Base-by-base conservation (phyloP, 129 eudicot species). In the Calendula officinalis region DNA sequence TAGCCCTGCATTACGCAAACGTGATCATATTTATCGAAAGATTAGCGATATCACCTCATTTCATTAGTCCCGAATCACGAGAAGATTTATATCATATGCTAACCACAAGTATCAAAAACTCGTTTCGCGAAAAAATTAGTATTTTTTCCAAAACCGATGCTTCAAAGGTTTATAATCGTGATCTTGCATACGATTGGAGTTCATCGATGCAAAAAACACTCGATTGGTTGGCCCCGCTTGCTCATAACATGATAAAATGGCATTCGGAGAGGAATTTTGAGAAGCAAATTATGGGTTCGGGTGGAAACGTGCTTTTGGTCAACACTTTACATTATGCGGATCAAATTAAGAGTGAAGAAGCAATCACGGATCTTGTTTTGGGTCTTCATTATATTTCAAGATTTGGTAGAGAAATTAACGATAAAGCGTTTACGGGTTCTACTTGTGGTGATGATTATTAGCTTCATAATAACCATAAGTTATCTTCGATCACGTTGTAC, bases 221-320 rank as follows among this genome's bases (percentile, higher is more conserved):
- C 56, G 92, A 85, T 7, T 94, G 96, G 99, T 53, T 94, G 76
- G 78, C 91, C 5, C 99, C 95, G 30, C 89, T 94, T 14, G 99
- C 99, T 34, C 99, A 86, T 75, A 81, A 83, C 83, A 94, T 72
- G 85, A 76, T 88, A 27, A 75, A 85, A 47, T 94, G 97, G 97
- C 87, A 88, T 64, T 79, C 88, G 0, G 97, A 86, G 75, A 75
- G 97, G 47, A 94, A 83, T 36, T 85, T 88, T 22, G 92, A 94
- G 76, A 83, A 87, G 68, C 92, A 94, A 57, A 75, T 45, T 8
- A 60, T 80, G 77, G 64, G 64, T 79, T 73, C 56, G 0, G 81
- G 89, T 15, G 72, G 83, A 15, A 84, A 79, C 38, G 84, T 84
- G 72, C 94, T 87, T 53, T 78, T 91, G 42, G 91, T 91, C 2